Base-by-base conservation (phyloP, 352 stramenopile species). In the Phytophthora tentaculata region DNA sequence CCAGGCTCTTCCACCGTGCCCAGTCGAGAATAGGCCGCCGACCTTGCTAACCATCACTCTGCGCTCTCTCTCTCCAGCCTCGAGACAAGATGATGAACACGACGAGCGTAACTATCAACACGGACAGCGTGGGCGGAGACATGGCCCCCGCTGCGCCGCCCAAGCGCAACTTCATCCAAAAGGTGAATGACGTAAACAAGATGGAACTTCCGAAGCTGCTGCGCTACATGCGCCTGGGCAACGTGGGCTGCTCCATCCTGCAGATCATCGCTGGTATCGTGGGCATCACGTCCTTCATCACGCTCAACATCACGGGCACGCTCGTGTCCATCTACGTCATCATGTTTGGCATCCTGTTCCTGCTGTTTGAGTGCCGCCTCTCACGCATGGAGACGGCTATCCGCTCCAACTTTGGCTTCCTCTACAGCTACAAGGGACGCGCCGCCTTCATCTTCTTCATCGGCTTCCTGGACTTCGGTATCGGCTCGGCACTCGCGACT, bases 361-460 rank as follows among this genome's bases (percentile, higher is more conserved):
- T 96, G 69, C 83, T 96, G 35, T 96, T 96, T 58, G 88, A 96
- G 74, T 96, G 88, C 71, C 88, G 88, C 45, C 74, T 96, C n/a
- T 91, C 81, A 57, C 84, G 84, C 68, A 96, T 96, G 88, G 88
- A 96, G 75, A 76, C 62, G 41, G 80, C 73, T 51, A 96, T 96
- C 64, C 88, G 88, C 64, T 64, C 77, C 53, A 94, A 96, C 70
- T 96, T 96, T 71, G 88, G 88, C 57, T 96, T 96, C 67, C 61
- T 96, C 13, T 96, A 94, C 76, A 90, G 84, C 73, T 96, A 96
- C 80, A 92, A 92, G 61, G 88, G 88, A 39, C 84, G 88, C 61
- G 88, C 88, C 6, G 78, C 76, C 16, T 96, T 96, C 70, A 96
- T 96, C 64, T 96, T 96, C 77, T 96, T 96, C 69, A 94, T 96